Evolutionary conservation across 208 protist genomes (phyloP), one percentile per base, ranked within the genome.

Genomic region (Trypanosoma boissoni): DNA sequence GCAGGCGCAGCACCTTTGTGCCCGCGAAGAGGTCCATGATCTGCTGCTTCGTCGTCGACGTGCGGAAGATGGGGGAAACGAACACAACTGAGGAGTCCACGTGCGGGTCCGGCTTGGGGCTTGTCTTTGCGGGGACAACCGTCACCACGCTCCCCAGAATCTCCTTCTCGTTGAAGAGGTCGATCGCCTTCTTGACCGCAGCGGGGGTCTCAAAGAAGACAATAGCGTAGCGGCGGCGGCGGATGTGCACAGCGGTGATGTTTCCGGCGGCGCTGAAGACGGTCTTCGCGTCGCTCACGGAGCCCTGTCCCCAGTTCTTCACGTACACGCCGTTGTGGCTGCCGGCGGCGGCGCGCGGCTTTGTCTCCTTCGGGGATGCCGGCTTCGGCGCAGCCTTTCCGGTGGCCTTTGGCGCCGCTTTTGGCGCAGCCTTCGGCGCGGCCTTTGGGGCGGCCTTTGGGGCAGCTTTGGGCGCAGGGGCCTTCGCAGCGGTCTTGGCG

Each of bases 111-210:
- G 80, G 62, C 76, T 88, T 88, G 28, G 84, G 84, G 70, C 63
- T 76, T 29, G 84, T 82, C 72, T 83, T 83, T 24, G 84, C 84
- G 29, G 84, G 78, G 48, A 73, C 68, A 37, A 91, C 81, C 12
- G 78, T 76, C 78, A 91, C 75, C 60, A 68, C 63, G 55, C 50
- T 51, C 60, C 84, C 84, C 42, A 77, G 46, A 51, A 91, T 68
- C 66, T 86, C 80, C 76, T 88, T 91, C 64, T 83, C 78, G 75
- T 91, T 85, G 81, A 91, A 91, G 48, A 86, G 76, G 62, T 91
- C 84, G 48, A 91, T 86, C 28, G 84, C 84, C 78, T 88, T 87
- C 78, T 86, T 88, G 72, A 91, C 84, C 26, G 80, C 80, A n/a
- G 84, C 84, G 12, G 78, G 45, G 67, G 65, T 86, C 48, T 88